Conservation (phyloP, 2,329 filamentous ascomycete species). For the Pestalotiopsis sp. region DNA sequence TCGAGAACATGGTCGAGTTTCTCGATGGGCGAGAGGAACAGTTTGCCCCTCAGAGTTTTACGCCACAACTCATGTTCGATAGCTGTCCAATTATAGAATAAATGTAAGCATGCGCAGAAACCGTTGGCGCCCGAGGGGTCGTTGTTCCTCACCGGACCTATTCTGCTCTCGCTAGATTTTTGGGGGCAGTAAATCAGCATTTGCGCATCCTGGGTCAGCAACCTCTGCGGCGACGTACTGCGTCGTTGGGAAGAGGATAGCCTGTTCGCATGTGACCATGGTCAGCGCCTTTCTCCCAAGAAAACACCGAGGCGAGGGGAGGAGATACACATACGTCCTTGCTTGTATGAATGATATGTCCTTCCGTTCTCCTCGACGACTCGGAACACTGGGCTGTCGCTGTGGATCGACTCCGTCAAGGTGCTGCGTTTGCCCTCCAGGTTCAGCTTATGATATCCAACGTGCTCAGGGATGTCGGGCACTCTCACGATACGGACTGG, state of each 20-base stretch:
- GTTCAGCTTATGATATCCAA: neutral
- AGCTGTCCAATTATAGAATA: constrained; percentile 1
- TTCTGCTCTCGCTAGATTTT: constrained; percentile 6
- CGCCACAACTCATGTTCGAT: constrained; percentile 15
- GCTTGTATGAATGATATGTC: constrained; percentile 19
- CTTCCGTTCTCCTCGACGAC: constrained; percentile 18
- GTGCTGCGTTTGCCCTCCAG: neutral
- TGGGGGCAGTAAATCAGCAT: constrained; percentile 2
- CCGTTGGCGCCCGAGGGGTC: neutral
- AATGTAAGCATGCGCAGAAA: neutral
- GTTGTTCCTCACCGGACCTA: neutral
- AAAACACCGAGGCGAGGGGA: neutral
- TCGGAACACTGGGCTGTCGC: constrained; percentile 14
- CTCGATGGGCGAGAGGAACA: constrained; percentile 14
- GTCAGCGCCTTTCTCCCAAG: neutral
- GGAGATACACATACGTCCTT: constrained; percentile 15
- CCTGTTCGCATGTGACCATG: neutral
- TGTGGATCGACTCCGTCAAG: constrained; percentile 13
- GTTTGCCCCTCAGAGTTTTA: constrained; percentile 11
- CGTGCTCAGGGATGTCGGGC: neutral
- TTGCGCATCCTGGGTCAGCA: neutral
- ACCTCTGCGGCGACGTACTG: constrained; percentile 4
- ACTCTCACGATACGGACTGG: constrained; percentile 7
- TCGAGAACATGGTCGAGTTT: constrained; percentile 16
- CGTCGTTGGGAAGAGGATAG: constrained; percentile 16